Base-by-base conservation (phyloP, 1,284 basidiomycete genomes). In the Moesziomyces globuligerus region DNA sequence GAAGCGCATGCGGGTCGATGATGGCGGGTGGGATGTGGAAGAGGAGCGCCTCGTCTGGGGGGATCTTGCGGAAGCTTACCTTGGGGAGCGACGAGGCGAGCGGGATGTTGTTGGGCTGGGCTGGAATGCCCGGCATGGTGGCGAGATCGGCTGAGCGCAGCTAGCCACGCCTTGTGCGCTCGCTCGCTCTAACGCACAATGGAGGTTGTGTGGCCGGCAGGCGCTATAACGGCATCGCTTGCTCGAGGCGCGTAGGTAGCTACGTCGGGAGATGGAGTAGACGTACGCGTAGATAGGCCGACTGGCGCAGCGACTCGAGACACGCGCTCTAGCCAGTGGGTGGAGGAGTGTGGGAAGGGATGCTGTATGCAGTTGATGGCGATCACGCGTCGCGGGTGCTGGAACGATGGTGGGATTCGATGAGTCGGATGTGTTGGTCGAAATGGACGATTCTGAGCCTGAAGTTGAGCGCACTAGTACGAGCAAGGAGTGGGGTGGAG, bases 21-120 rank as follows among this genome's bases (percentile, higher is more conserved):
- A 81, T 71, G 41, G 60, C 71, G 4, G 76, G 60, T 15, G 75
- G 64, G 4, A 55, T 44, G 39, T 59, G 37, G 11, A 76, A 59
- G 34, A 53, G 40, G 41, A 49, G 58, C 3, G 67, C 65, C 44
- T 80, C 79, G n/a, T 74, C 55, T 20, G 53, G 58, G 0, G 73
- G 66, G 21, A 80, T 61, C 24, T 58, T 69, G 25, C 75, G 74
- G 39, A 77, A 81, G 51, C 75, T 78, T 38, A 78, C 72, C 40
- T 71, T 75, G 20, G 75, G 75, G 20, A 78, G 58, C 0, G 75
- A 78, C 7, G 75, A 78, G 39, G 74, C 74, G 18, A 78, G 41
- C 44, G 75, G 75, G 47, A 76, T 62, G 44, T 76, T 75, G 68
- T 76, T 76, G 39, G 74, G 71, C 40, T 64, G 52, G 41, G 60